Conservation (phyloP, 805 yeast genomes). For the Ogataea corticis region DNA sequence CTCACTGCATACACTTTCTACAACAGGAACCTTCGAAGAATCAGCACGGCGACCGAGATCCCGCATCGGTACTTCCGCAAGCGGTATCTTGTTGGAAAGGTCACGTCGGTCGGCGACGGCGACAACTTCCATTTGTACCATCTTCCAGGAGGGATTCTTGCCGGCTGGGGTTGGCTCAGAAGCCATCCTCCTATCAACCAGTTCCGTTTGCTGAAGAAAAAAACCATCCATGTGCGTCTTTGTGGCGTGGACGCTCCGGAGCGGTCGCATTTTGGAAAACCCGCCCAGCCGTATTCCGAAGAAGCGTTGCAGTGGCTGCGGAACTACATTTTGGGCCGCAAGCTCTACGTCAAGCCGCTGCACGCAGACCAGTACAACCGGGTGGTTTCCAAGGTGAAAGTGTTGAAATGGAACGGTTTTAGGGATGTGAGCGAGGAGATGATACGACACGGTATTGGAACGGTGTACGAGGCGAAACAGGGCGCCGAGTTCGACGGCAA, state of each 20-base stretch:
- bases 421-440: conserved; percentile 85
- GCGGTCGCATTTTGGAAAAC: conserved; percentile 89
- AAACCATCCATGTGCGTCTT: conserved; percentile 78
- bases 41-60: conserved; percentile 49
- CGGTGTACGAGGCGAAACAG: conserved; percentile 79
- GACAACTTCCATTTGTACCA: conserved; percentile 93
- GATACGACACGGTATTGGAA: conserved; percentile 79
- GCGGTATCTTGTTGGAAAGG: conserved; percentile 62
- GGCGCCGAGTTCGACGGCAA: conserved; percentile 87
- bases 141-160: conserved; percentile 83
- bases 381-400: conserved; percentile 74
- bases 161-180: conserved; percentile 95
- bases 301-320: conserved; percentile 84
- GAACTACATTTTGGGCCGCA: conserved; percentile 60
- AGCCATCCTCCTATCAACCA: conserved; percentile 55
- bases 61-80: conserved; percentile 47
- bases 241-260: conserved; percentile 98
- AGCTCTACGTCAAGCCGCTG: conserved; percentile 74
- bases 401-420: conserved; percentile 64
- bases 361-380: conserved; percentile 86
- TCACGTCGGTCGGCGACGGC: conserved; percentile 92
- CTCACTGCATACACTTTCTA: conserved; percentile 47
- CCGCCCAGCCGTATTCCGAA: conserved; percentile 83
- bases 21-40: conserved; percentile 47
- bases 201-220: conserved; percentile 48